These are phyloP conservation scores for Davidsoniella virescens DNA, from an alignment of 2,329 filamentous ascomycete genomes.

Conservation along the genomic window DNA sequence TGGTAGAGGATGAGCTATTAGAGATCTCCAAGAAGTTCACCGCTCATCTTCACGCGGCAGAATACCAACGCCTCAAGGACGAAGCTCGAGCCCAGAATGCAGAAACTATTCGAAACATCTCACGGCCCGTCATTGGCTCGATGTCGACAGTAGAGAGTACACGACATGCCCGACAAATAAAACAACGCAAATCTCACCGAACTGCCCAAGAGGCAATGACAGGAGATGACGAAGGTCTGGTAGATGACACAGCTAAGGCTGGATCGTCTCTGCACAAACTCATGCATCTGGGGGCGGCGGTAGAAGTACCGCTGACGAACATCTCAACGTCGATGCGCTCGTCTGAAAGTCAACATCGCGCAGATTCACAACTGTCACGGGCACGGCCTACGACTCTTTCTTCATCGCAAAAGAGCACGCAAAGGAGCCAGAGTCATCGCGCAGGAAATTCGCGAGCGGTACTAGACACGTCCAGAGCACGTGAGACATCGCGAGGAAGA, in stretches of 20 bases:
- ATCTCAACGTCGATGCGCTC: background rate
- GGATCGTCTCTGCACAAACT: background rate
- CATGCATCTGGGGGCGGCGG: background rate
- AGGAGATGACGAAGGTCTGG: conserved; percentile 16
- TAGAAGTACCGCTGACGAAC: background rate
- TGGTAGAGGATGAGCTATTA: conserved; percentile 72
- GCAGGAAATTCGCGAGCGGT: too few species aligned
- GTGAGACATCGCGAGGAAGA: too few species aligned
- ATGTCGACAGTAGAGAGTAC: conserved; percentile 19
- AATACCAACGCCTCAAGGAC: conserved; percentile 53
- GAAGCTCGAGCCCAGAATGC: conserved; percentile 38
- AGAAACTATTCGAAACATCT: conserved; percentile 32
- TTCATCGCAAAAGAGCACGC: too few species aligned
- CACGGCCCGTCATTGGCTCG: conserved; percentile 28
- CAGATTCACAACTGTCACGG: too few species aligned
- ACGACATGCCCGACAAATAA: conserved; percentile 17
- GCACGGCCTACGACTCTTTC: too few species aligned
- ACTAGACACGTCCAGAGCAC: too few species aligned
- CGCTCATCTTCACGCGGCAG: conserved; percentile 57
- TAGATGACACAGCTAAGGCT: conserved; percentile 16
- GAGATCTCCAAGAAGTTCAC: conserved; percentile 54
- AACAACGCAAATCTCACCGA: conserved; percentile 12
- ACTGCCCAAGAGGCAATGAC: background rate
- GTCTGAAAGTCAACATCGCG: too few species aligned
- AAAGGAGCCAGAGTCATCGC: too few species aligned